Evolutionary conservation across 139 green algal species (phyloP).

Genomic region (Pycnococcus provasolii): DNA sequence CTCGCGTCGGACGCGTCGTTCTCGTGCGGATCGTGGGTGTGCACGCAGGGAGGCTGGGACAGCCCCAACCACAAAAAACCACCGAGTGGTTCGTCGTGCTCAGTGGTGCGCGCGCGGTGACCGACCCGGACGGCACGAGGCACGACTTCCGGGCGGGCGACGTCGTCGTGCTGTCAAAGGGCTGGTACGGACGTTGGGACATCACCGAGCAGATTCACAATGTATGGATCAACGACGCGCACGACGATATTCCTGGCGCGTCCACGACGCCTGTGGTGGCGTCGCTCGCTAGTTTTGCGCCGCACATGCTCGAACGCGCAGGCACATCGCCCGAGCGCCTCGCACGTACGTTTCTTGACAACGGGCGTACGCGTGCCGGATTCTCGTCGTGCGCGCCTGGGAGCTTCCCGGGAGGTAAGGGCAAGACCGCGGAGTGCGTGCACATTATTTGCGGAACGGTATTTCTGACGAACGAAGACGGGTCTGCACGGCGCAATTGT

Average conservation of each 20-base stretch:
- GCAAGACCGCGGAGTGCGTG: background rate
- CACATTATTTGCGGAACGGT: slow-evolving; percentile 1
- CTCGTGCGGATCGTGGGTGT: slow-evolving; percentile 4
- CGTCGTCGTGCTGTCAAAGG: background rate
- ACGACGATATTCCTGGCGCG: background rate
- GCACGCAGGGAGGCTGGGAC: slow-evolving; percentile 6
- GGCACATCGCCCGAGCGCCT: background rate
- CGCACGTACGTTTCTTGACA: background rate
- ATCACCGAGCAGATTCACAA: slow-evolving; percentile 1
- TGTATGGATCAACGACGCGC: background rate
- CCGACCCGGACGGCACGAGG: slow-evolving; percentile 3
- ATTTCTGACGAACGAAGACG: slow-evolving; percentile 6
- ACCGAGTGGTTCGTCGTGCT: slow-evolving; percentile 12
- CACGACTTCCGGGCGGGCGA: slow-evolving; percentile 12
- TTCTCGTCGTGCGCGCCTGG: background rate
- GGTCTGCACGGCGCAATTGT: background rate
- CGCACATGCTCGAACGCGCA: background rate
- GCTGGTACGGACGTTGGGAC: slow-evolving; percentile 11
- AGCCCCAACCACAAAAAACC: background rate
- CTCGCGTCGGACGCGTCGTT: too few relatives aligned
- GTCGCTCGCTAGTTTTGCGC: background rate
- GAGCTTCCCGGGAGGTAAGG: background rate
- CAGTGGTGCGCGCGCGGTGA: background rate
- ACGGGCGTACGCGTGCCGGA: background rate
- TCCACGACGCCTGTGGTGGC: background rate